A percentile compares a stretch with the other conserved stretches of the same genome.
These are phyloP conservation scores for Phialophora chinensis DNA, from an alignment of 2,329 filamentous ascomycete genomes.

Conservation along the genomic window DNA sequence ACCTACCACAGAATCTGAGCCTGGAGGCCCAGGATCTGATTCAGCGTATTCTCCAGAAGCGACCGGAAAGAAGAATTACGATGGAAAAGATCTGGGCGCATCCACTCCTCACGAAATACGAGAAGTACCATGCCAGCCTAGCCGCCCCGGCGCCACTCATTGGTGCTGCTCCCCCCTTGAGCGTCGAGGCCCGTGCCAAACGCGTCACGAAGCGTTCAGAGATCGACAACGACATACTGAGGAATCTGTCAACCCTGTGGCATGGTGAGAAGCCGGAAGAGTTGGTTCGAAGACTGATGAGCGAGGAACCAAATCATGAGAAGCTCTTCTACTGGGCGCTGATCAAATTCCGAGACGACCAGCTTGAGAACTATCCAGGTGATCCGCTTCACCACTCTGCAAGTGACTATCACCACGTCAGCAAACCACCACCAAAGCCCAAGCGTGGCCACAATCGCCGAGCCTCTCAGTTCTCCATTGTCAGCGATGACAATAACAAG, in stretches of 20 bases:
- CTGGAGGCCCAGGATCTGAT: slow-evolving; percentile 77
- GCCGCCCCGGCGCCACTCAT: slow-evolving; percentile 60
- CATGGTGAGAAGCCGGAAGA: slow-evolving; percentile 79
- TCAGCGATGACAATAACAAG: slow-evolving; percentile 59
- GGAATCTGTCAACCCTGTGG: slow-evolving; percentile 89
- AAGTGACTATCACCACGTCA: slow-evolving; percentile 87
- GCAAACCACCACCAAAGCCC: slow-evolving; percentile 45
- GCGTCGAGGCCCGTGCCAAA: slow-evolving; percentile 62
- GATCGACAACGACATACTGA: slow-evolving; percentile 79
- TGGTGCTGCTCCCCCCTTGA: slow-evolving; percentile 61
- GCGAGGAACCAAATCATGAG: slow-evolving; percentile 78
- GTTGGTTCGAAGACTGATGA: slow-evolving; percentile 71
- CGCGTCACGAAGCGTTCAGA: slow-evolving; percentile 67
- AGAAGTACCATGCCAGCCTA: slow-evolving; percentile 72
- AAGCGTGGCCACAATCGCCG: slow-evolving; percentile 50
- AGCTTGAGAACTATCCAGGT: slow-evolving; percentile 82
- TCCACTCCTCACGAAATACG: slow-evolving; percentile 83
- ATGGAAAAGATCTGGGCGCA: slow-evolving; percentile 86
- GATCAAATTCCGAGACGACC: slow-evolving; percentile 78
- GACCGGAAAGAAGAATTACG: slow-evolving; percentile 78
- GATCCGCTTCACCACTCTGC: slow-evolving; percentile 80
- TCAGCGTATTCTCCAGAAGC: slow-evolving; percentile 74
- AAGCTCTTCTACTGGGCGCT: slow-evolving; percentile 92
- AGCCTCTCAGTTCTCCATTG: slow-evolving; percentile 62
- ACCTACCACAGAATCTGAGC: slow-evolving; percentile 51